Conservation (phyloP, 1,139 yeast genomes). For the Yamadazyma conglobata region DNA sequence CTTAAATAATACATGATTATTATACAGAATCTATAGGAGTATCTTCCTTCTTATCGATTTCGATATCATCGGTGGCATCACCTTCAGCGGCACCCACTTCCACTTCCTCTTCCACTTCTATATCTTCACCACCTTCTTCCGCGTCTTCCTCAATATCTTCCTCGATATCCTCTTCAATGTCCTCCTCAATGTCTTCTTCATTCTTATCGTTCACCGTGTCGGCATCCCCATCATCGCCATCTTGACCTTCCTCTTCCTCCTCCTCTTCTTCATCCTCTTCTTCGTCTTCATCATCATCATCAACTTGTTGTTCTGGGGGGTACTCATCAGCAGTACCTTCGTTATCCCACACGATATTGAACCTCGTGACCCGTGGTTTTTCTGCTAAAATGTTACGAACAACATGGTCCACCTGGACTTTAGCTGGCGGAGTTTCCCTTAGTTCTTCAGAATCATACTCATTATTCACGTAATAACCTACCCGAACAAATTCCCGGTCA, state of each 20-base stretch:
- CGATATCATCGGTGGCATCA: slow-evolving; percentile 7
- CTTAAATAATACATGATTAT: too few relatives aligned
- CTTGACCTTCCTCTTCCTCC: slow-evolving; percentile 54
- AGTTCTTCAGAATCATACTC: slow-evolving; percentile 93
- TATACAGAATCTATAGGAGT: slow-evolving; percentile 11
- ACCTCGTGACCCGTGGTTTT: slow-evolving; percentile 95
- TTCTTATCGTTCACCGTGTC: slow-evolving; percentile 17
- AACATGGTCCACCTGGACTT: slow-evolving; percentile 91
- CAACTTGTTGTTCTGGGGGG: slow-evolving; percentile 55
- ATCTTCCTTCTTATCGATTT: slow-evolving; percentile 9
- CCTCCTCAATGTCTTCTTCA: slow-evolving; percentile 29
- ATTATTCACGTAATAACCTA: slow-evolving; percentile 95
- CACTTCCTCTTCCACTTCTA: slow-evolving; percentile 28
- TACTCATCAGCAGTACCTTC: slow-evolving; percentile 64
- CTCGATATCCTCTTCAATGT: slow-evolving; percentile 27
- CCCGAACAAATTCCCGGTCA: slow-evolving; percentile 92
- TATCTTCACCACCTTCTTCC: slow-evolving; percentile 29
- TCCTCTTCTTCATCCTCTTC: slow-evolving; percentile 58
- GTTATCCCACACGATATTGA: slow-evolving; percentile 92
- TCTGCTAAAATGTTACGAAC: slow-evolving; percentile 93
- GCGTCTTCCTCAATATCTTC: slow-evolving; percentile 13
- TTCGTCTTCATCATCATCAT: slow-evolving; percentile 52
- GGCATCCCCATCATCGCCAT: slow-evolving; percentile 37
- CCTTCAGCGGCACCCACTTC: slow-evolving; percentile 10
- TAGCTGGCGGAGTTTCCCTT: slow-evolving; percentile 89